Percentiles rank a stretch among this genome's conserved stretches.
phyloP scores from a whole-genome alignment of 192 early-diverging fungal genomes.

The Podila epigama region DNA sequence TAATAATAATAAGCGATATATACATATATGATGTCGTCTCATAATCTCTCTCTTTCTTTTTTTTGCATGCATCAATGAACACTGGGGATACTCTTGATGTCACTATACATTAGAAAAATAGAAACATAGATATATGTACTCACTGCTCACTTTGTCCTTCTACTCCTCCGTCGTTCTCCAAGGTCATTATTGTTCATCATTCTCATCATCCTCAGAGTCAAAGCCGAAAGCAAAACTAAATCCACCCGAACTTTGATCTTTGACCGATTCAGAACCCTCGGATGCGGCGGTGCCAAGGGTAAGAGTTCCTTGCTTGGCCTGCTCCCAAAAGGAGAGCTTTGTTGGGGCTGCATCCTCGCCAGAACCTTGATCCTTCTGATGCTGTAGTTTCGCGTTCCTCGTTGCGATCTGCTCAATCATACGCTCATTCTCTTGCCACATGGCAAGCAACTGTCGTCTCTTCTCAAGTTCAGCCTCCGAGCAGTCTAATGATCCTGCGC shows the following conservation, averaged over 20 bases:
- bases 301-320: conserved; percentile 23
- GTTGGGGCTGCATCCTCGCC: neutral
- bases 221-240: conserved; percentile 41
- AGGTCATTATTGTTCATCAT: conserved; percentile 6
- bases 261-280: neutral
- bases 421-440: conserved; percentile 27
- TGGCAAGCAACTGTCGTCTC: conserved; percentile 10
- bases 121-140: too few relatives aligned
- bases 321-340: conserved; percentile 46
- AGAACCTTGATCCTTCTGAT: neutral
- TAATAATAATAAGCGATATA: too few relatives aligned
- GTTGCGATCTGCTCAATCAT: conserved; percentile 20
- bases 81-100: too few relatives aligned
- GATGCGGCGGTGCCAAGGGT: neutral
- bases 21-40: too few relatives aligned
- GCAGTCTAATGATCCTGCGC: neutral
- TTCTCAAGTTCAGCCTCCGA: conserved; percentile 15
- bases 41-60: too few relatives aligned
- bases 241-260: conserved; percentile 12
- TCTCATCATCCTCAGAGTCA: conserved; percentile 21
- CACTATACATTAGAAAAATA: too few relatives aligned
- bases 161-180: neutral
- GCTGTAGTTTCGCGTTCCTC: conserved; percentile 6
- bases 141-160: too few relatives aligned
- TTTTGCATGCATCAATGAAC: too few relatives aligned